Evolutionary conservation across 176 grass and related monocot species (phyloP).

Genomic region (Ensete ventricosum): DNA sequence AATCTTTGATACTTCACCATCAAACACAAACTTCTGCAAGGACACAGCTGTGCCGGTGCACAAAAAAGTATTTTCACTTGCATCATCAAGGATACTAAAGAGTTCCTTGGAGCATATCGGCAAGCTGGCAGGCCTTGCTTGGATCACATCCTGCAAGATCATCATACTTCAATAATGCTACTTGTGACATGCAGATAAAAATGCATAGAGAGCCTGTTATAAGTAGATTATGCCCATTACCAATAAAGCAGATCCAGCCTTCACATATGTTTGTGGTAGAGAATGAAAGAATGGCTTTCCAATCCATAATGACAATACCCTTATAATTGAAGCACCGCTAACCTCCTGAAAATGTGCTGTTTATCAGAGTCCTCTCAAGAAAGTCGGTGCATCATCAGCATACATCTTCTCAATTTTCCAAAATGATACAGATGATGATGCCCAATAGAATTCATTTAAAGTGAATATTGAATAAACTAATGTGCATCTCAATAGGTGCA

Average conservation of each 20-base stretch:
- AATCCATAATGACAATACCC: slow-evolving; percentile 53
- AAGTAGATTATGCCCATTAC: slow-evolving; percentile 26
- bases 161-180: slow-evolving; percentile 7
- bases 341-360: slow-evolving; percentile 46
- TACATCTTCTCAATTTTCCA: neutral
- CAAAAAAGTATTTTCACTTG: slow-evolving; percentile 90
- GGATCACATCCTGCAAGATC: slow-evolving; percentile 49
- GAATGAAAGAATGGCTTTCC: slow-evolving; percentile 61
- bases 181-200: neutral
- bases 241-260: slow-evolving; percentile 69
- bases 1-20: slow-evolving; percentile 61
- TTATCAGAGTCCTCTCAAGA: neutral
- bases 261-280: slow-evolving; percentile 52
- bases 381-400: neutral
- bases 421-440: neutral
- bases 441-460: neutral
- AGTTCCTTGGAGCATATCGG: slow-evolving; percentile 59
- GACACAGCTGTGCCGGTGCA: slow-evolving; percentile 45
- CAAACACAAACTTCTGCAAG: slow-evolving; percentile 73
- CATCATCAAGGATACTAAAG: slow-evolving; percentile 69
- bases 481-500: neutral
- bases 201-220: neutral
- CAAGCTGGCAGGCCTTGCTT: slow-evolving; percentile 37
- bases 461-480: neutral
- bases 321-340: slow-evolving; percentile 51